These are phyloP conservation scores for Penicillium sp. DNA, from an alignment of 2,329 filamentous ascomycete genomes.

Conservation along the genomic window DNA sequence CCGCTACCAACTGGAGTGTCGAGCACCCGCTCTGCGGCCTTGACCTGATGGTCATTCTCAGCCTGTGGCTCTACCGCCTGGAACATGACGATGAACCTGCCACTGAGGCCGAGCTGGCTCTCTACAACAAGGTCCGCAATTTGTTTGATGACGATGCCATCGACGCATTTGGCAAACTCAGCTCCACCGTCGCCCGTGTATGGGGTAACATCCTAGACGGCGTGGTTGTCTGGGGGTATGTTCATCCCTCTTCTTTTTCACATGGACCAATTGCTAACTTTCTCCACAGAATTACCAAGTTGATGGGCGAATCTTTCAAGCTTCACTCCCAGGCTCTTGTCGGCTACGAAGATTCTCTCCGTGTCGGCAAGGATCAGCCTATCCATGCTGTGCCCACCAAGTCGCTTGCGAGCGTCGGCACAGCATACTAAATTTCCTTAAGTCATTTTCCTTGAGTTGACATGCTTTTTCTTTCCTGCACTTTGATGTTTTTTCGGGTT, in stretches of 20 bases:
- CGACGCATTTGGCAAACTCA: slow-evolving; percentile 81
- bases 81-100: slow-evolving; percentile 93
- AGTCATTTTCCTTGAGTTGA: slow-evolving; percentile 23
- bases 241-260: slow-evolving; percentile 31
- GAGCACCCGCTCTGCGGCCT: slow-evolving; percentile 96
- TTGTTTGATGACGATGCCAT: slow-evolving; percentile 86
- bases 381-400: slow-evolving; percentile 48
- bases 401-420: slow-evolving; percentile 45
- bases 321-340: slow-evolving; percentile 92
- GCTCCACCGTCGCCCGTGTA: slow-evolving; percentile 89
- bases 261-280: slow-evolving; percentile 11
- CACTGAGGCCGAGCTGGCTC: slow-evolving; percentile 44
- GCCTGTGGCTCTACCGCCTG: slow-evolving; percentile 96
- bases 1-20: slow-evolving; percentile 97
- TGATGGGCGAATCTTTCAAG: slow-evolving; percentile 98
- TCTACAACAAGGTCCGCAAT: slow-evolving; percentile 72
- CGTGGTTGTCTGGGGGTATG: slow-evolving; percentile 99
- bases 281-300: slow-evolving; percentile 58
- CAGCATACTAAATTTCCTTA: slow-evolving; percentile 39
- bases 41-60: slow-evolving; percentile 97
- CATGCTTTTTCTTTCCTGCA: slow-evolving; percentile 24
- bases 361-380: slow-evolving; percentile 43
- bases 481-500: slow-evolving; percentile 31
- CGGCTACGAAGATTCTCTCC: slow-evolving; percentile 76
- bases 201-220: slow-evolving; percentile 99